Conservation (phyloP, 495 filamentous ascomycete genomes). For the Daldinia decipiens region DNA sequence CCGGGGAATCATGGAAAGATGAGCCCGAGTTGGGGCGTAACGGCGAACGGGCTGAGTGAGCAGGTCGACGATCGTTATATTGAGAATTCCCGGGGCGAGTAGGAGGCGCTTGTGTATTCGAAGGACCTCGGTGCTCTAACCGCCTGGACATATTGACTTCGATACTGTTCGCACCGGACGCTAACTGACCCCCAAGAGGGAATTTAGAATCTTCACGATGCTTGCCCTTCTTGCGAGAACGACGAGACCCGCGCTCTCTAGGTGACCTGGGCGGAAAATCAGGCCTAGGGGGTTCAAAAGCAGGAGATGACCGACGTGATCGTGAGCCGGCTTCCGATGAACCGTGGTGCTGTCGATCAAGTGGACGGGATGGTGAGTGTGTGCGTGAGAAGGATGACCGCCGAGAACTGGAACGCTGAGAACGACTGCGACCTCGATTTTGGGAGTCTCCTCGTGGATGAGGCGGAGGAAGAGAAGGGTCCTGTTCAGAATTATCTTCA, state of each 20-base stretch:
- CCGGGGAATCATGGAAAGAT: slow-evolving; percentile 74
- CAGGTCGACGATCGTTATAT: slow-evolving; percentile 58
- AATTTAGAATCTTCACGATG: slow-evolving; percentile 49
- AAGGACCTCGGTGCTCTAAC: slow-evolving; percentile 53
- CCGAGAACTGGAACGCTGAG: slow-evolving; percentile 41
- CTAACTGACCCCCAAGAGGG: slow-evolving; percentile 47
- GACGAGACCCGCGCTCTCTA: slow-evolving; percentile 44
- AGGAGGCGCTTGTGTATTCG: slow-evolving; percentile 48
- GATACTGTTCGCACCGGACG: slow-evolving; percentile 59
- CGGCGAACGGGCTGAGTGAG: slow-evolving; percentile 58
- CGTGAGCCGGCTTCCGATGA: slow-evolving; percentile 52
- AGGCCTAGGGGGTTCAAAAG: slow-evolving; percentile 43
- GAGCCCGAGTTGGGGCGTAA: slow-evolving; percentile 67
- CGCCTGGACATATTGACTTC: slow-evolving; percentile 59
- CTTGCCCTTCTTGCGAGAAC: slow-evolving; percentile 49
- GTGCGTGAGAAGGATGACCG: slow-evolving; percentile 53
- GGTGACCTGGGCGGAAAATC: slow-evolving; percentile 47
- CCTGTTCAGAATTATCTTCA: slow-evolving; percentile 35
- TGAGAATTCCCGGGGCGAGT: slow-evolving; percentile 47
- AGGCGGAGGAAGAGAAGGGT: slow-evolving; percentile 16
- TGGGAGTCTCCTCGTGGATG: slow-evolving; percentile 40
- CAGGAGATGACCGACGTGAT: slow-evolving; percentile 51
- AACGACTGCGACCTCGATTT: slow-evolving; percentile 42
- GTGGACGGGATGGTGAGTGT: slow-evolving; percentile 48
- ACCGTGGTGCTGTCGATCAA: slow-evolving; percentile 46